Evolutionary conservation across 1,284 basidiomycete species (phyloP).

Genomic region (Wolfiporia cocos): DNA sequence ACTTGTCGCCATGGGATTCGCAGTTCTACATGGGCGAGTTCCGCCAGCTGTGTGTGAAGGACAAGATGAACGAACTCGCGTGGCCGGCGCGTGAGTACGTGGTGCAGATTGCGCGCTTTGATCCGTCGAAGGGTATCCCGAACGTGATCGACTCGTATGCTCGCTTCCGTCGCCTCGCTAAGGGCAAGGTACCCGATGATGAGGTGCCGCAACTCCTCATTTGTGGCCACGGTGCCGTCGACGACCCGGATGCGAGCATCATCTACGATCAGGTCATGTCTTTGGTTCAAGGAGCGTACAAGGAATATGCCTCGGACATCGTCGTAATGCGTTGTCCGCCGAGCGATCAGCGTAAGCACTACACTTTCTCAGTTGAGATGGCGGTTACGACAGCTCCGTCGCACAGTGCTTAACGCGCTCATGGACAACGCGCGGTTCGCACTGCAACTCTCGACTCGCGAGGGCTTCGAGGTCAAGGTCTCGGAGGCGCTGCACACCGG

Average conservation of each 20-base stretch:
- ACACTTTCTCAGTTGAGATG: neutral
- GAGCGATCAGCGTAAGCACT: slow-evolving; percentile 69
- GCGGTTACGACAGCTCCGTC: neutral
- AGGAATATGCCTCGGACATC: slow-evolving; percentile 58
- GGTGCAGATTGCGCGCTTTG: slow-evolving; percentile 83
- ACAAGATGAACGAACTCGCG: slow-evolving; percentile 70
- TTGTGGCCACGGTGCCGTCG: slow-evolving; percentile 84
- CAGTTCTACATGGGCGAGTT: slow-evolving; percentile 82
- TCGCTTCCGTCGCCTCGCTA: slow-evolving; percentile 55
- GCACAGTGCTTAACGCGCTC: slow-evolving; percentile 70
- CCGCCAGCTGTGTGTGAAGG: slow-evolving; percentile 63
- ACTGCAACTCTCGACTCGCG: slow-evolving; percentile 74
- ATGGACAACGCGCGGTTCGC: slow-evolving; percentile 75
- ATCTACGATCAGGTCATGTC: slow-evolving; percentile 76
- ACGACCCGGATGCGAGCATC: slow-evolving; percentile 81
- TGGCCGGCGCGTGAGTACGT: slow-evolving; percentile 82
- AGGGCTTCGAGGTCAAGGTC: slow-evolving; percentile 91
- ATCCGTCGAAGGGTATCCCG: slow-evolving; percentile 72
- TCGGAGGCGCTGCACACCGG: slow-evolving; percentile 85
- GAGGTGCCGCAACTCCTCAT: slow-evolving; percentile 77
- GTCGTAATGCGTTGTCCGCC: slow-evolving; percentile 76
- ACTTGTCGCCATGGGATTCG: slow-evolving; percentile 67
- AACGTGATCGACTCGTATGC: slow-evolving; percentile 80
- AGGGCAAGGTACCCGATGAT: slow-evolving; percentile 35
- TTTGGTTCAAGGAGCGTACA: slow-evolving; percentile 50